A percentile compares a stretch with the other conserved stretches of the same genome.
Evolutionary conservation across 306 rosid species (phyloP).

Genomic region (Quercus variabilis): DNA sequence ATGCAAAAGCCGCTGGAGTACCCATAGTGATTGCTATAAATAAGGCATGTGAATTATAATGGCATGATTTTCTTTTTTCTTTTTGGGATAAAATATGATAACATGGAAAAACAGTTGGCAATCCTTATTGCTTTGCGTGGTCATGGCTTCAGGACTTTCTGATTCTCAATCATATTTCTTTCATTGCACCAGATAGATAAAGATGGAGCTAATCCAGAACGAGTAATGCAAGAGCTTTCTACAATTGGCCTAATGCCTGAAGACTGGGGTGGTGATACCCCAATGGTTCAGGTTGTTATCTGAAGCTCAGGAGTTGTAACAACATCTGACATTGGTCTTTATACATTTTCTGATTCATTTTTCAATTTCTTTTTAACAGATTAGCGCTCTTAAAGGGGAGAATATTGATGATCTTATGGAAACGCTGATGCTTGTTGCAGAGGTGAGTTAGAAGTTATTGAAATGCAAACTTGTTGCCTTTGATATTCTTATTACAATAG

Average conservation of each 20-base stretch:
- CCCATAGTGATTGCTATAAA: constrained; percentile 90
- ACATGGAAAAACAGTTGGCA: constrained; percentile 4
- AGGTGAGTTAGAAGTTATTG: constrained; percentile 51
- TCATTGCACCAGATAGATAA: constrained; percentile 72
- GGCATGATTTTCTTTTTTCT: background rate
- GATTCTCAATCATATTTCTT: constrained; percentile 10
- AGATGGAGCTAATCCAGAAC: constrained; percentile 92
- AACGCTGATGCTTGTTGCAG: constrained; percentile 92
- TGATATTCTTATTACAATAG: background rate
- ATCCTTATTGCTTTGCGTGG: constrained; percentile 19
- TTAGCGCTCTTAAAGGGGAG: constrained; percentile 93
- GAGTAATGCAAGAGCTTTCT: constrained; percentile 99
- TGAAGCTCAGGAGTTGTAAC: constrained; percentile 9
- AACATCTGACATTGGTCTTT: constrained; percentile 18
- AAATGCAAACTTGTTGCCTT: constrained; percentile 5
- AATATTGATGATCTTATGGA: constrained; percentile 88
- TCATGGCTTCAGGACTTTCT: constrained; percentile 24
- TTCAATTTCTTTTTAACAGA: constrained; percentile 39
- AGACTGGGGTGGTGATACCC: constrained; percentile 95
- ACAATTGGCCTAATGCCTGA: constrained; percentile 93
- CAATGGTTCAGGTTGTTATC: constrained; percentile 89
- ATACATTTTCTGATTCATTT: constrained; percentile 19
- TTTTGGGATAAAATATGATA: background rate
- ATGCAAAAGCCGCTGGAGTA: constrained; percentile 96
- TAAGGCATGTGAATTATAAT: constrained; percentile 55